A percentile compares a stretch with the other conserved stretches of the same genome.
These are phyloP conservation scores for Boletus rubescentipes DNA, from an alignment of 768 basidiomycete species.

Conservation along the genomic window DNA sequence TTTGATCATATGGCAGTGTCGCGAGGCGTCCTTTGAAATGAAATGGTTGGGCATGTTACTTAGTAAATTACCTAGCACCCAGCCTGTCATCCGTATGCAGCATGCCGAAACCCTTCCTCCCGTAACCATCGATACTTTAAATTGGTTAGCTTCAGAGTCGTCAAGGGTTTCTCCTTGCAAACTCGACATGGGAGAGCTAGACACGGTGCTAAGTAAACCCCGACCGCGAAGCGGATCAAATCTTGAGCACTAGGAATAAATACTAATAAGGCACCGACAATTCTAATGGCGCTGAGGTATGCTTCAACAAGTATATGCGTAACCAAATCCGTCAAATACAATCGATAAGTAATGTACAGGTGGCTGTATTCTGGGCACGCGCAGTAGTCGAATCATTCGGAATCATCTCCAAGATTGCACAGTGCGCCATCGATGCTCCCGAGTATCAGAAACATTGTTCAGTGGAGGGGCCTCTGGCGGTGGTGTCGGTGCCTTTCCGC, in stretches of 20 bases:
- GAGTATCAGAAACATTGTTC: conserved; percentile 20
- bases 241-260: no score
- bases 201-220: no score
- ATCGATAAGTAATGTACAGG: conserved; percentile 10
- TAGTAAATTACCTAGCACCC: neutral
- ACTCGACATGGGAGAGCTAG: no score
- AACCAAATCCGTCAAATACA: neutral
- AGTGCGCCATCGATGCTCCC: conserved; percentile 37
- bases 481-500: conserved; percentile 50
- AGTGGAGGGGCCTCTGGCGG: conserved; percentile 27
- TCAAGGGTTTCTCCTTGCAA: no score
- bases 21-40: conserved; percentile 56
- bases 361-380: neutral
- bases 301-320: neutral
- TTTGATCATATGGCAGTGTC: conserved; percentile 61
- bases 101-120: neutral
- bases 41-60: neutral
- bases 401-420: conserved; percentile 35
- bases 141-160: no score
- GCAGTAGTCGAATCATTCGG: conserved; percentile 9
- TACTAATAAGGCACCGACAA: neutral
- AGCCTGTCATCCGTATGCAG: neutral
- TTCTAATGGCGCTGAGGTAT: no score
- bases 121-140: no score
- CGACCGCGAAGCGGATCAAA: no score